Conservation (phyloP, 805 yeast genomes). For the Lipomyces kockii region DNA sequence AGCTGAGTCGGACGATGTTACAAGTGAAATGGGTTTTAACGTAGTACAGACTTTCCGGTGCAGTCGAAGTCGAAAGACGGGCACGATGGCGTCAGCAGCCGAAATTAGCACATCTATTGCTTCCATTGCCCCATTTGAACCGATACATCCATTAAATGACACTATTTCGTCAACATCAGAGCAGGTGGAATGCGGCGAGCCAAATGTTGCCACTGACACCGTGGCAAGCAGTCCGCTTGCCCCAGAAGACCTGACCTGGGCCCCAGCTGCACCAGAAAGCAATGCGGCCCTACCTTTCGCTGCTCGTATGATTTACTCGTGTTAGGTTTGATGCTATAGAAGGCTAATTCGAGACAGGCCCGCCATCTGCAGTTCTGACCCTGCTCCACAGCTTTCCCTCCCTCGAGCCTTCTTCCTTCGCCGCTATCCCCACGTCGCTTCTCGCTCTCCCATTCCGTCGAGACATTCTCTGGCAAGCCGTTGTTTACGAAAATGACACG, state of each 20-base stretch:
- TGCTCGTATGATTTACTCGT: not conserved
- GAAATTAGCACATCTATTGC: not conserved
- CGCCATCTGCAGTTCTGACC: constrained; percentile 28
- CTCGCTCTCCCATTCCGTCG: constrained; percentile 80
- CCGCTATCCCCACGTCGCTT: constrained; percentile 75
- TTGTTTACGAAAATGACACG: constrained; percentile 85
- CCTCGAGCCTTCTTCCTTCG: constrained; percentile 76
- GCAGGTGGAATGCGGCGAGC: not conserved
- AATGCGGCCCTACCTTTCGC: constrained; percentile 7
- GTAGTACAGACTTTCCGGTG: not conserved
- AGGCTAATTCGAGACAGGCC: constrained; percentile 6
- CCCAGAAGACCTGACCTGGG: not conserved
- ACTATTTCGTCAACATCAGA: not conserved
- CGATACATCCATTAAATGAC: not conserved
- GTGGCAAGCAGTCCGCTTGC: not conserved
- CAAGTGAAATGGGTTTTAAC: not conserved
- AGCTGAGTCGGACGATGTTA: not conserved
- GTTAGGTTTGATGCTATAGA: not conserved
- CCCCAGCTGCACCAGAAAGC: not conserved
- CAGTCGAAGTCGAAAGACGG: not conserved
- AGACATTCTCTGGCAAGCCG: constrained; percentile 93
- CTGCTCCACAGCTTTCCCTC: constrained; percentile 76
- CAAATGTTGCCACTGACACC: not conserved
- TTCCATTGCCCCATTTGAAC: not conserved
- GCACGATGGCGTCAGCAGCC: not conserved